Percentiles rank a stretch among this genome's conserved stretches.
Conservation (phyloP, 257 asterid species). For the Haberlea rhodopensis region DNA sequence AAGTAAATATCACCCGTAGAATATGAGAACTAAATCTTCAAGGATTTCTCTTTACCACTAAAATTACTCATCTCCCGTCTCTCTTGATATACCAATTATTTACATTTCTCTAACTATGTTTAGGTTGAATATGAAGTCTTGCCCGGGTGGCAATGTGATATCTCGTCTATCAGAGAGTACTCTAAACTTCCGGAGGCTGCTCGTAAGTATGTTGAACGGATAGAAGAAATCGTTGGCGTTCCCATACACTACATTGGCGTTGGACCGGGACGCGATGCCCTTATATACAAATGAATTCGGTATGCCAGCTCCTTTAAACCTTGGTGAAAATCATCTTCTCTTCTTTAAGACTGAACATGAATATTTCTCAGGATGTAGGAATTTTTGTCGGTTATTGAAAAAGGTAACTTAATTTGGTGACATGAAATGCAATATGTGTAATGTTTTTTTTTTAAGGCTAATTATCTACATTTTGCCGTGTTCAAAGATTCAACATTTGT, state of each 20-base stretch:
- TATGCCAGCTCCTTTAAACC: background rate
- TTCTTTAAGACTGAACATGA: constrained; percentile 18
- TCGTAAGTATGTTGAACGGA: constrained; percentile 71
- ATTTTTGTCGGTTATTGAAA: background rate
- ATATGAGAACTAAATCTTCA: background rate
- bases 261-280: constrained; percentile 98
- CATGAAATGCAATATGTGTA: background rate
- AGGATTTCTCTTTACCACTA: background rate
- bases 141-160: constrained; percentile 88
- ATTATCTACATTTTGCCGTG: background rate
- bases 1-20: background rate
- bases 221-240: constrained; percentile 83
- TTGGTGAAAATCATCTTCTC: constrained; percentile 11
- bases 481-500: background rate
- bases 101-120: constrained; percentile 11
- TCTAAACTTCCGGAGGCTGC: constrained; percentile 87
- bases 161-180: constrained; percentile 75
- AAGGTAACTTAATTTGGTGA: background rate
- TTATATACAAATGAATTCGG: constrained; percentile 63
- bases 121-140: constrained; percentile 85
- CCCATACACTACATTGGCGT: constrained; percentile 90
- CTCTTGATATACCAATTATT: constrained; percentile 1
- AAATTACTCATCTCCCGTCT: background rate
- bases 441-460: background rate
- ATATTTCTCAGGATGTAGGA: constrained; percentile 11